Base-by-base conservation (phyloP, 352 stramenopile genomes). In the Halophytophthora polymorphica region DNA sequence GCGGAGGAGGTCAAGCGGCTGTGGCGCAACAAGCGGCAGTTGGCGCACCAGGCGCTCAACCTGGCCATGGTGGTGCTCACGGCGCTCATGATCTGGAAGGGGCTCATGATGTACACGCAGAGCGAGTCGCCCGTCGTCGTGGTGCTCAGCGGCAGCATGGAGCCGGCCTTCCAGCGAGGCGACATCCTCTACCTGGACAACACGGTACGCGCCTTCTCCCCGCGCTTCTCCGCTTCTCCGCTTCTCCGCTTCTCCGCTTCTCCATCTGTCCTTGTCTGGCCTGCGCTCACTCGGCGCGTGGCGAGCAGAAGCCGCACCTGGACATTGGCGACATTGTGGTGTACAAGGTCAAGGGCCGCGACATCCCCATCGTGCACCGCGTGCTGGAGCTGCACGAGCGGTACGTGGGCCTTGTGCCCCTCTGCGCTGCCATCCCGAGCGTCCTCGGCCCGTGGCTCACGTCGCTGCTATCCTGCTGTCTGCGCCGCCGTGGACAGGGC, bases 51-150 rank as follows among this genome's bases (percentile, higher is more conserved):
- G 74, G 71, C 85, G 28, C 83, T 99, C 33, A 99, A 99, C 75
- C 79, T 99, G 49, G 93, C 94, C 46, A 98, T 99, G 94, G 98
- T 99, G 64, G 94, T 99, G 52, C 96, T 99, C 60, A 98, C 87
- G 37, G 97, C 97, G 37, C 76, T 99, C 36, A 99, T 99, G 96
- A 98, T 99, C 65, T 99, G 97, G 97, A 99, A 99, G 64, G 93
- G 85, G 34, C 82, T 99, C 46, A 99, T 99, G 93, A 88, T 97
- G 47, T 86, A 96, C 46, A 99, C 96, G 33, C 93, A 98, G 72
- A 97, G 88, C 49, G 96, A 99, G 84, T 97, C 80, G 49, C 97
- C 97, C 8, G 96, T 99, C 21, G 97, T 99, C 0, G 97, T 99
- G n/a, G 97, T 99, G 35, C 86, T 99, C 57, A 96, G 86, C 46